Evolutionary conservation across 2,329 filamentous ascomycete genomes (phyloP), one percentile per base, ranked within the genome.

Genomic region (Cryphonectria parasitica): DNA sequence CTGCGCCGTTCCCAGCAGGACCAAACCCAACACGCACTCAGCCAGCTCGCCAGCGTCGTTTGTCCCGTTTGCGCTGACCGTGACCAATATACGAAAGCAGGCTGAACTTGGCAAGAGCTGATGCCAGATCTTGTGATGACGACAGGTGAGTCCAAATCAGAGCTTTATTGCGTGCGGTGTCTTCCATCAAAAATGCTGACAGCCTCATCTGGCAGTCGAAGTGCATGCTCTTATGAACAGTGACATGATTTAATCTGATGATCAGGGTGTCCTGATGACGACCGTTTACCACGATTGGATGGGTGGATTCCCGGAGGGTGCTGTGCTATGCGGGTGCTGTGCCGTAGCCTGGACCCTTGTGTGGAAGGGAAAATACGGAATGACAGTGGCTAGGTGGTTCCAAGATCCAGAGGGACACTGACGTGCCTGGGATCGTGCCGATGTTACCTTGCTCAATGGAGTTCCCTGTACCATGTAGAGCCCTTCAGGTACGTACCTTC

Each of bases 91-190:
- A 66, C 52, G 54, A 28, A 25, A 52, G 65, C 58, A 52, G 49
- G 62, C 49, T n/a, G 52, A 39, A 45, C 22, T 62, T 64, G 61
- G 60, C 67, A 60, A 60, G 56, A 60, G 56, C 36, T 60, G 31
- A 36, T 60, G 28, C 28, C 56, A 60, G 56, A 60, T 60, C 56
- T 60, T 60, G 13, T 31, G 56, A 17, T 19, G 56, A 60, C 25
- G 56, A 34, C 13, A 13, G 15, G 56, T 28, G 56, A 60, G 34
- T 60, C 54, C 34, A 19, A 11, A n/a, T 2, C 5, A 49, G 45
- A n/a, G 19, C 45, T 13, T 13, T n/a, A 10, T 17, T 22, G 19
- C 19, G 45, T n/a, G 45, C 19, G 19, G 45, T 25, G 8, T 52
- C 49, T 25, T 13, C 15, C 6, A 45, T 1, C 43, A 22, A 22